Percentiles rank a stretch among this genome's conserved stretches.
Evolutionary conservation across 192 early-diverging fungal species (phyloP).

Genomic region (Coemansia furcata): DNA sequence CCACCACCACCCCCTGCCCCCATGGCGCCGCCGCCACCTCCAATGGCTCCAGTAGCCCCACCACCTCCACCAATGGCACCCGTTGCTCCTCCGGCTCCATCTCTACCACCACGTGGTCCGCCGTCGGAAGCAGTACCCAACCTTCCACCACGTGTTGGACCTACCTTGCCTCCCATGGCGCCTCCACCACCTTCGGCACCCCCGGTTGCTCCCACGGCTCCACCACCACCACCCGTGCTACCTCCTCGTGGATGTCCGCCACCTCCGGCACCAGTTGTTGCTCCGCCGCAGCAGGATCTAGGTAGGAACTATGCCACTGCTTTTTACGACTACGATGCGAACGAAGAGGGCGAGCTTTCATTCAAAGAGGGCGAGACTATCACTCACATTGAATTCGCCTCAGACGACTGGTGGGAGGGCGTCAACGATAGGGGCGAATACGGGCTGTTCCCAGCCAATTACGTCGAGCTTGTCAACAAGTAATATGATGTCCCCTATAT

Average conservation of each 20-base stretch:
- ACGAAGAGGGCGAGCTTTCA: constrained; percentile 83
- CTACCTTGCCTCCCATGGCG: constrained; percentile 2
- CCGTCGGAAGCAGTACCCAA: constrained; percentile 11
- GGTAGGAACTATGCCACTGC: constrained; percentile 56
- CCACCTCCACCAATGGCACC: background rate
- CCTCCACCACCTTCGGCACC: background rate
- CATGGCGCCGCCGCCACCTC: constrained; percentile 18
- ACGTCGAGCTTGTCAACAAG: constrained; percentile 28
- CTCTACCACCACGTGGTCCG: background rate
- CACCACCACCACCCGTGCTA: constrained; percentile 11
- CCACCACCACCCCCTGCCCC: constrained; percentile 18
- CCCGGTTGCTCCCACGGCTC: background rate
- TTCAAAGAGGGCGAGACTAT: constrained; percentile 77
- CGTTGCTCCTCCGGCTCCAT: constrained; percentile 11
- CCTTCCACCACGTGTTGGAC: constrained; percentile 5
- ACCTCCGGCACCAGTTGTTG: constrained; percentile 1
- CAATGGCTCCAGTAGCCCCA: constrained; percentile 14
- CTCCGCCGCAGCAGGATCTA: constrained; percentile 18
- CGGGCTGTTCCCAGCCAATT: constrained; percentile 77
- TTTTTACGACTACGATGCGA: constrained; percentile 82
- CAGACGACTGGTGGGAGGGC: constrained; percentile 95
- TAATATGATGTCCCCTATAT: background rate
- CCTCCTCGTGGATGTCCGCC: too few species aligned
- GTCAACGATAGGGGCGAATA: constrained; percentile 49
- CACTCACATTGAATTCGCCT: constrained; percentile 73